Evolutionary conservation across 83 land plant species (phyloP).

Genomic region (Thuja plicata): DNA sequence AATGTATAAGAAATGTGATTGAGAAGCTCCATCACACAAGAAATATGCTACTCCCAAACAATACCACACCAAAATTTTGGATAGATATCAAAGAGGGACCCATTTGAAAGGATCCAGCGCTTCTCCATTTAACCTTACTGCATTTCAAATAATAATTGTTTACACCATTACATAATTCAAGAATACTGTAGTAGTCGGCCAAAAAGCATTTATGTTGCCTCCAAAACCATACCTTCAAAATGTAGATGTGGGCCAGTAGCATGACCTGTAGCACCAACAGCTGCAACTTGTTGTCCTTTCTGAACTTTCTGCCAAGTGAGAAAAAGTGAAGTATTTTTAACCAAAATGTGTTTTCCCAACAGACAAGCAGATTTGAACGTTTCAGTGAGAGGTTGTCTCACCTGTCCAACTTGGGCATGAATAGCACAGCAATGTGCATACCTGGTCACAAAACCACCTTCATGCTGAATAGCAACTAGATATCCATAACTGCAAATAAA

Average conservation of each 20-base stretch:
- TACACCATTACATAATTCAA: background rate
- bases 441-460: constrained; percentile 47
- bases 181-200: background rate
- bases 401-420: constrained; percentile 47
- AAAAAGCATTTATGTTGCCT: background rate
- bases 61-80: background rate
- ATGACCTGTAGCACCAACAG: constrained; percentile 42
- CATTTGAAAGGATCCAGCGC: constrained; percentile 42
- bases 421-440: constrained; percentile 47
- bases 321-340: background rate
- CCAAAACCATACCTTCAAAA: constrained; percentile 33
- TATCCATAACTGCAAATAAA: constrained; percentile 38
- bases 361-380: background rate
- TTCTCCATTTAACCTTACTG: constrained; percentile 46
- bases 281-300: constrained; percentile 44
- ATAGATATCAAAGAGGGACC: constrained; percentile 25
- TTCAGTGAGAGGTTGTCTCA: background rate
- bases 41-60: background rate
- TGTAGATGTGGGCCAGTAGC: constrained; percentile 47
- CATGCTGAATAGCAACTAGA: constrained; percentile 42
- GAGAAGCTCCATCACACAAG: background rate
- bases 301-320: constrained; percentile 31
- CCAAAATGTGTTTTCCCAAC: background rate
- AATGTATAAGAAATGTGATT: background rate
- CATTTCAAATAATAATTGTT: background rate